Evolutionary conservation across 805 yeast species (phyloP).

Genomic region (Monosporozyma servazzii): DNA sequence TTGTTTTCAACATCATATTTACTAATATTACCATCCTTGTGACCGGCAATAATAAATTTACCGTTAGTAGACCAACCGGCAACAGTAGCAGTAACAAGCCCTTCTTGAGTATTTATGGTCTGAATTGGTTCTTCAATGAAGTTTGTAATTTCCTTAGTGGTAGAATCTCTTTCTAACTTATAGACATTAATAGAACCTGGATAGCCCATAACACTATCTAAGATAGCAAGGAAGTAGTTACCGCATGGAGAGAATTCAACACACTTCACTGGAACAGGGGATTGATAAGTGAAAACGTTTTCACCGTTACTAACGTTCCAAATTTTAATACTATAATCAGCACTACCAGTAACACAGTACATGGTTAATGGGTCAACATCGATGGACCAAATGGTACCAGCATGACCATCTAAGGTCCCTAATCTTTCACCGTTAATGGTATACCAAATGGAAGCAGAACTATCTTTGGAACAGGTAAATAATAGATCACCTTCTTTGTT

Average conservation of each 20-base stretch:
- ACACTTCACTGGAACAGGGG: constrained; percentile 81
- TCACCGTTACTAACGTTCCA: constrained; percentile 81
- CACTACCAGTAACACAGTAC: constrained; percentile 77
- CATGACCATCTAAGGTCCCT: constrained; percentile 84
- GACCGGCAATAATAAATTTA: constrained; percentile 72
- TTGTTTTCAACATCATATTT: constrained; percentile 53
- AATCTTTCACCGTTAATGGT: constrained; percentile 92
- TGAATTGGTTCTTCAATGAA: constrained; percentile 46
- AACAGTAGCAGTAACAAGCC: constrained; percentile 57
- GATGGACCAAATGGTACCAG: constrained; percentile 91
- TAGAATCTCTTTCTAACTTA: constrained; percentile 42
- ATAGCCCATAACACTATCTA: constrained; percentile 89
- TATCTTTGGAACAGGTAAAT: constrained; percentile 87
- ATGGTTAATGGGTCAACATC: constrained; percentile 70
- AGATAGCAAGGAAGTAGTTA: constrained; percentile 57
- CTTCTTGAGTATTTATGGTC: constrained; percentile 51
- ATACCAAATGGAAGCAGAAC: constrained; percentile 85
- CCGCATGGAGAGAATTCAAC: constrained; percentile 78
- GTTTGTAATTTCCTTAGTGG: constrained; percentile 25
- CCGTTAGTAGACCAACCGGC: constrained; percentile 84
- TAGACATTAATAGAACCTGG: constrained; percentile 67
- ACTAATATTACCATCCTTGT: constrained; percentile 75
- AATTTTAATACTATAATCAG: constrained; percentile 75
- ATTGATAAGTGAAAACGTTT: constrained; percentile 59
- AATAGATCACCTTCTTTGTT: constrained; percentile 92